Conservation (phyloP, 2,329 filamentous ascomycete genomes). For the Alternaria tenuissima region DNA sequence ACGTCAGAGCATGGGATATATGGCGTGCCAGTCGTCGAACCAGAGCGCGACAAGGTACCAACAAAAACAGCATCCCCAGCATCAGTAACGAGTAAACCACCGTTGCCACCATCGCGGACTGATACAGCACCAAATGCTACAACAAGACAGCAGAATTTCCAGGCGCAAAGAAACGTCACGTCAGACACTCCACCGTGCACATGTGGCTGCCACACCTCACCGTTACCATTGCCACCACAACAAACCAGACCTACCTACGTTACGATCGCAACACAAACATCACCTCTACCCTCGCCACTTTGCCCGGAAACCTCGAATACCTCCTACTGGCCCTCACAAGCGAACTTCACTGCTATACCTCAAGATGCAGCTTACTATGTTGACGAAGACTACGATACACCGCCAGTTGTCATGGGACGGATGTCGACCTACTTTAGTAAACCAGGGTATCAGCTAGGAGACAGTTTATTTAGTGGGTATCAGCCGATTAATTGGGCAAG, state of each 20-base stretch:
- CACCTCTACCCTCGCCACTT: conserved; percentile 19
- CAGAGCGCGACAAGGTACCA: neutral
- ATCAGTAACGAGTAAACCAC: neutral
- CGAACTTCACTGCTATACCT: conserved; percentile 18
- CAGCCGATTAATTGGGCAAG: conserved; percentile 13
- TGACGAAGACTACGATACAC: conserved; percentile 20
- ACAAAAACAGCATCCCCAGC: neutral
- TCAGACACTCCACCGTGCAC: conserved; percentile 16
- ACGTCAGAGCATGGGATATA: neutral
- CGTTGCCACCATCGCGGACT: neutral
- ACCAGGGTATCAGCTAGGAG: conserved; percentile 45
- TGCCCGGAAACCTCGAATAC: conserved; percentile 17
- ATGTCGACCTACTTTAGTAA: conserved; percentile 46
- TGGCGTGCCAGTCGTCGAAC: neutral
- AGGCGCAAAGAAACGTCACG: neutral
- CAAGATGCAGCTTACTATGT: conserved; percentile 13
- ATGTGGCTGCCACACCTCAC: conserved; percentile 22
- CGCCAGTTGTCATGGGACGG: conserved; percentile 41
- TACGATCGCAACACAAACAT: conserved; percentile 38
- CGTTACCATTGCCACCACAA: neutral
- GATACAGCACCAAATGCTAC: no score
- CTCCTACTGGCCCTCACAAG: conserved; percentile 12
- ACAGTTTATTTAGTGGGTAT: conserved; percentile 39
- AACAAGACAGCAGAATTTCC: neutral
- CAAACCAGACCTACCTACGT: conserved; percentile 21